A percentile compares a stretch with the other conserved stretches of the same genome.
Evolutionary conservation across 495 filamentous ascomycete genomes (phyloP).

Genomic region (Articulospora tetracladia): DNA sequence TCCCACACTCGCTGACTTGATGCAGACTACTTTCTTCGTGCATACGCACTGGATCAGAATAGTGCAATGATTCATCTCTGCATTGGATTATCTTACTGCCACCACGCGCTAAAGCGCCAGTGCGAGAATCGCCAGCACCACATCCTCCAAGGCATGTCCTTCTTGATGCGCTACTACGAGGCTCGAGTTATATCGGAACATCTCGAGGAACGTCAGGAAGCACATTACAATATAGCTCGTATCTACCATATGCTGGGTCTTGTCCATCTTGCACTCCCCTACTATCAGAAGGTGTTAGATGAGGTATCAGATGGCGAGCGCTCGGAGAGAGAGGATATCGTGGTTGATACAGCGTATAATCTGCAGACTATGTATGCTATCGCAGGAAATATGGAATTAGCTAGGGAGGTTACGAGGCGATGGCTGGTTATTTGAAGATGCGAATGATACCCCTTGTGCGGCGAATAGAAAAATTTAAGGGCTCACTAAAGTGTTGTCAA

Average conservation of each 20-base stretch:
- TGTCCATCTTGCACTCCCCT: constrained; percentile 69
- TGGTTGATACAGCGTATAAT: constrained; percentile 71
- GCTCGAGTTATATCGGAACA: constrained; percentile 37
- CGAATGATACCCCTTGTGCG: background rate
- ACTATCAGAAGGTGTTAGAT: constrained; percentile 57
- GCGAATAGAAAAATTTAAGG: too few species aligned
- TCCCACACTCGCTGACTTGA: constrained; percentile 4
- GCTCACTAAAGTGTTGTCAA: too few species aligned
- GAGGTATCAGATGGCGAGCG: constrained; percentile 22
- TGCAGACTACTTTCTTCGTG: constrained; percentile 79
- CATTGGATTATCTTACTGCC: constrained; percentile 71
- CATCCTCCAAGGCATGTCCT: constrained; percentile 77
- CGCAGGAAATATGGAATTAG: constrained; percentile 53
- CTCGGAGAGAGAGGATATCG: constrained; percentile 53
- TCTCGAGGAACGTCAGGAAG: constrained; percentile 66
- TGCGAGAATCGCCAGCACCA: constrained; percentile 84
- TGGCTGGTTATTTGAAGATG: constrained; percentile 35
- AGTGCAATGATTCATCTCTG: constrained; percentile 75
- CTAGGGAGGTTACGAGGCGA: constrained; percentile 52
- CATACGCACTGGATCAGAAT: constrained; percentile 69
- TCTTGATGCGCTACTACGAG: constrained; percentile 74
- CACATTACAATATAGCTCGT: constrained; percentile 83
- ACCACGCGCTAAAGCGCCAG: constrained; percentile 83
- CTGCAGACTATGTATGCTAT: constrained; percentile 62
- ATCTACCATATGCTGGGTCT: constrained; percentile 80